Base-by-base conservation (phyloP, 371 early-diverging fungal species). In the Smittium culicis region DNA sequence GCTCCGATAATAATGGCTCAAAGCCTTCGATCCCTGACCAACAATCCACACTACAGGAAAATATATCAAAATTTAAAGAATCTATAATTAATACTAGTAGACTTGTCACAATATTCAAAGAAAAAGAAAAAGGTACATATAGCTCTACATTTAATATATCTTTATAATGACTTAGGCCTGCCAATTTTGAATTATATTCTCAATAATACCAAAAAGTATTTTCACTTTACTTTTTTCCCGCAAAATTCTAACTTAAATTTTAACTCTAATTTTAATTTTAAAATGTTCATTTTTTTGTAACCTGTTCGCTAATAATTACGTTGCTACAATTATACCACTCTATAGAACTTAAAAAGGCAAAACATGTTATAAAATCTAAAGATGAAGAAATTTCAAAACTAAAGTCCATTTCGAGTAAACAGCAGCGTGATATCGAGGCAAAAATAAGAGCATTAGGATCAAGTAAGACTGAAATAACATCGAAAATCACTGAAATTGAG, bases 21-120 rank as follows among this genome's bases (percentile, higher is more conserved):
- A 20, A 45, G 45, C 20, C 45, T 45, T 45, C 45, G 5, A 45
- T 20, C 20, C 45, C 45, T 45, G 45, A 45, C 45, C n/a, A n/a
- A n/a, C n/a, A n/a, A n/a, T n/a, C n/a, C n/a, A n/a, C n/a, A n/a
- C n/a, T n/a, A n/a, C n/a, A n/a, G n/a, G 60, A 27, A 59, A 59
- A 59, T 59, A 5, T 59, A n/a, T 11, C 5, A 59, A 59, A 59
- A 32, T 25, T 29, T 32, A 59, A 59, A 32, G 60, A 59, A 32
- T 59, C 60, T 11, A 59, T 59, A 59, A n/a, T 59, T 11, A 59
- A 59, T 25, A 59, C 60, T 16, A 59, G 60, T n/a, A 59, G 32
- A 32, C n/a, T 59, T 11, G 16, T 59, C 5, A 14, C 28, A 5
- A 59, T 59, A 59, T 59, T 59, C 32, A 59, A 25, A 11, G 60